phyloP scores from a whole-genome alignment of 495 filamentous ascomycete genomes.

The Neurospora sp. region DNA sequence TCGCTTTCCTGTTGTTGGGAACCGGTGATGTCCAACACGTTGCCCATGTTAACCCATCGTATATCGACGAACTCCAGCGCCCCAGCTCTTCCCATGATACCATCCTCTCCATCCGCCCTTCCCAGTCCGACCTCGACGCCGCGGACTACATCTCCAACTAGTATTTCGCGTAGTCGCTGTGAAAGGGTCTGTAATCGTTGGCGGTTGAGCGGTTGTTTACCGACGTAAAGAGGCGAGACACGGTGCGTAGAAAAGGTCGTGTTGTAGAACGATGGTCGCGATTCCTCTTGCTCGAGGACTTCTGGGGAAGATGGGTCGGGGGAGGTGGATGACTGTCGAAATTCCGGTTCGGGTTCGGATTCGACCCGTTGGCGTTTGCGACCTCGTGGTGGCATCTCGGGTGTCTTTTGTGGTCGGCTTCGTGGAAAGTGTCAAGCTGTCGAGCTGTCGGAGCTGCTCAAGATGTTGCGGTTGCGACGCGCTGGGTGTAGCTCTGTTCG shows the following conservation, averaged over 20 bases:
- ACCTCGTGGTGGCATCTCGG: neutral
- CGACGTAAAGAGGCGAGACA: slow-evolving; percentile 34
- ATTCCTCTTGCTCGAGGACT: neutral
- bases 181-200: slow-evolving; percentile 24
- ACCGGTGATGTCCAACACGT: slow-evolving; percentile 7
- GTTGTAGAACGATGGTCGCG: slow-evolving; percentile 29
- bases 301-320: neutral
- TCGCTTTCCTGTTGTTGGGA: neutral
- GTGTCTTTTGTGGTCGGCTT: neutral
- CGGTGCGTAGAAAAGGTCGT: slow-evolving; percentile 39
- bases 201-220: slow-evolving; percentile 13
- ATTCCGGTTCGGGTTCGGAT: neutral
- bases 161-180: slow-evolving; percentile 28
- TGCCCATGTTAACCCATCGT: slow-evolving; percentile 15
- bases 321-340: neutral
- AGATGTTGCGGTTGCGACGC: neutral
- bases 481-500: neutral
- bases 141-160: slow-evolving; percentile 40
- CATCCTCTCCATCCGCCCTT: slow-evolving; percentile 7
- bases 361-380: neutral
- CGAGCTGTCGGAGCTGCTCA: neutral
- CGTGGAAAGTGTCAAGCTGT: neutral
- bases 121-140: slow-evolving; percentile 34
- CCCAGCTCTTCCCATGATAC: slow-evolving; percentile 25
- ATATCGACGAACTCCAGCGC: slow-evolving; percentile 28